phyloP scores from a whole-genome alignment of 805 yeast genomes.

The Sugiyamaella boreocaroliniensis region DNA sequence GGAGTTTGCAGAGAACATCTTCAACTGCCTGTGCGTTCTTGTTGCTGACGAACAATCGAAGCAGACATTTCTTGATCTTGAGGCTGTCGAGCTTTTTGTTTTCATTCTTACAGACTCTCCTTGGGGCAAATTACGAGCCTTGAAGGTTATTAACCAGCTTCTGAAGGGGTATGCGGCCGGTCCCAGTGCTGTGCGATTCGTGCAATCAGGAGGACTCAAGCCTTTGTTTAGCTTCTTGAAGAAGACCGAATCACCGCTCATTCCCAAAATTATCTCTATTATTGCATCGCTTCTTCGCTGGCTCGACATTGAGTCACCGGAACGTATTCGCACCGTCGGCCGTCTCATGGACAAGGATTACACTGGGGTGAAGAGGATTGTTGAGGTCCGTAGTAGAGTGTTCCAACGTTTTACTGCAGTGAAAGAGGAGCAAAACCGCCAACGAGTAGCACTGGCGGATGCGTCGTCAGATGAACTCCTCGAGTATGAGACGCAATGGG shows the following conservation, averaged over 20 bases:
- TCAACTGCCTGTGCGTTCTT: constrained; percentile 4
- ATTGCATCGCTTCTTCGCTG: constrained; percentile 9
- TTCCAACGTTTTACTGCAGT: neutral
- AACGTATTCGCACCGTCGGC: constrained; percentile 8
- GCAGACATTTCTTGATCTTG: constrained; percentile 11
- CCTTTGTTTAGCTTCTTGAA: constrained; percentile 10
- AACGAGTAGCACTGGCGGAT: neutral
- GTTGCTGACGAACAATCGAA: neutral
- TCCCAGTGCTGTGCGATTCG: constrained; percentile 5
- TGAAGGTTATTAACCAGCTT: constrained; percentile 8
- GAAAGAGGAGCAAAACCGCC: neutral
- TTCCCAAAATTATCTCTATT: constrained; percentile 4
- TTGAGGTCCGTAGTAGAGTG: neutral
- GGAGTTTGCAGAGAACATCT: constrained; percentile 9
- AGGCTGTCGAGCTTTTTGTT: constrained; percentile 20
- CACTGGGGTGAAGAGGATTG: neutral
- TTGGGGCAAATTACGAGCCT: constrained; percentile 6
- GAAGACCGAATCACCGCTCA: neutral
- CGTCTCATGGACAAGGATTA: constrained; percentile 6
- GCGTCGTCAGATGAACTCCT: neutral
- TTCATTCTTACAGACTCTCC: constrained; percentile 10
- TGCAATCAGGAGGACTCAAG: constrained; percentile 13
- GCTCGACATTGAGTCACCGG: constrained; percentile 14
- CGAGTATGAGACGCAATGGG: constrained; percentile 4
- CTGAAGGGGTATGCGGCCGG: constrained; percentile 4